phyloP scores from a whole-genome alignment of 192 early-diverging fungal species.

The Neocallimastix lanati region DNA sequence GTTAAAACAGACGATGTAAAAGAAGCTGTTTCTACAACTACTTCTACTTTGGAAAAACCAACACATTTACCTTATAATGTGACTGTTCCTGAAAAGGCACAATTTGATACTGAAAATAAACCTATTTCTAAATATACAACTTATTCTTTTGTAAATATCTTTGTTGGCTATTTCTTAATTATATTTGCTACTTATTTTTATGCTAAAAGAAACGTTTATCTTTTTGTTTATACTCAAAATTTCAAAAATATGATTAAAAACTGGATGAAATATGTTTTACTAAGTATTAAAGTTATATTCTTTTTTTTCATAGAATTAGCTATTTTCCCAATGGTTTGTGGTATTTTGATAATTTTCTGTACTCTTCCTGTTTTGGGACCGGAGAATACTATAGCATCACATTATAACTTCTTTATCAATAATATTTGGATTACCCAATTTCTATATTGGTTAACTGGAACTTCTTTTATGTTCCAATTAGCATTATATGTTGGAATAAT shows the following conservation, averaged over 20 bases:
- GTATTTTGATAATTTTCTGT: slow-evolving; percentile 63
- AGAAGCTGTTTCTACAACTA: not conserved
- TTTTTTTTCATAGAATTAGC: slow-evolving; percentile 78
- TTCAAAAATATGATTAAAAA: slow-evolving; percentile 12
- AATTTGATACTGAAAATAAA: slow-evolving; percentile 7
- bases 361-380: slow-evolving; percentile 57
- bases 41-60: not conserved
- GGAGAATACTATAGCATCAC: slow-evolving; percentile 26
- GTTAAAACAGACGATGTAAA: not conserved
- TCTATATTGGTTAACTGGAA: slow-evolving; percentile 83
- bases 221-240: slow-evolving; percentile 15
- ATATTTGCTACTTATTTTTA: slow-evolving; percentile 3
- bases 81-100: not conserved
- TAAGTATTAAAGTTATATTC: slow-evolving; percentile 46
- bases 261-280: slow-evolving; percentile 11
- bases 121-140: slow-evolving; percentile 29
- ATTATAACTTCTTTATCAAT: slow-evolving; percentile 32
- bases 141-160: slow-evolving; percentile 32
- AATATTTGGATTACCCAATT: slow-evolving; percentile 49
- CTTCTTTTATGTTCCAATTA: slow-evolving; percentile 87
- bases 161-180: slow-evolving; percentile 40
- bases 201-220: not conserved
- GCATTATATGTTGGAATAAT: slow-evolving; percentile 66
- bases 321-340: slow-evolving; percentile 73
- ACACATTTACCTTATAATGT: not conserved